Evolutionary conservation across 2,329 filamentous ascomycete species (phyloP), one percentile per base, ranked within the genome.

Genomic region (Fusarium lateritium): DNA sequence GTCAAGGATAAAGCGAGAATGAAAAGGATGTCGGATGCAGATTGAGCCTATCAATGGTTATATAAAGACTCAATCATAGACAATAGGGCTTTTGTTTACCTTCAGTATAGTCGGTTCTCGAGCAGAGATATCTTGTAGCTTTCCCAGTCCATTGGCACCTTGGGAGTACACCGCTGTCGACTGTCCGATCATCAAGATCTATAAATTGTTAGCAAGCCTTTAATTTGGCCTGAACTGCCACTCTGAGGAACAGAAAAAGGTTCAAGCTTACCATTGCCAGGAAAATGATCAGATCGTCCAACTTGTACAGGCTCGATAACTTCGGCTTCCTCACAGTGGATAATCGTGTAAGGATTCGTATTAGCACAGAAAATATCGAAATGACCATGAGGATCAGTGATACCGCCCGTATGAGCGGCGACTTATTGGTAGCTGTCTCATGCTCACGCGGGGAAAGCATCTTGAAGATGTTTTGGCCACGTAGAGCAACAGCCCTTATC

Each of bases 351-450:
- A 63, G 58, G 5, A 63, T 38, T 5, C 60, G 60, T 10, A 63
- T 63, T 2, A 22, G 22, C 1, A 63, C 60, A 2, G 60, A 63
- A 0, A 63, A 63, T 21, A 63, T 26, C 0, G 50, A 49, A 0
- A 63, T 50, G 3, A 63, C 22, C 58, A 63, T 63, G 7, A 63
- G 17, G 21, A 63, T 63, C 58, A 63, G 49, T 1, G 60, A 63
- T 7, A 63, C 21, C 13, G 60, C 58, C 43, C 60, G 31, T 6
- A 63, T 49, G 2, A 63, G 21, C 5, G 58, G 58, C n/a, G 60
- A 47, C 5, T 63, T 63, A 10, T 63, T 63, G 15, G 10, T 31
- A 31, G 28, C 28, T 11, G 10, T 31, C 2, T 63, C 58, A 63
- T 63, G 60, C 38, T 63, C 60, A n/a, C 60, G 58, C 3, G 50